Evolutionary conservation across 1,284 basidiomycete species (phyloP).

Genomic region (Peniophora sp.): DNA sequence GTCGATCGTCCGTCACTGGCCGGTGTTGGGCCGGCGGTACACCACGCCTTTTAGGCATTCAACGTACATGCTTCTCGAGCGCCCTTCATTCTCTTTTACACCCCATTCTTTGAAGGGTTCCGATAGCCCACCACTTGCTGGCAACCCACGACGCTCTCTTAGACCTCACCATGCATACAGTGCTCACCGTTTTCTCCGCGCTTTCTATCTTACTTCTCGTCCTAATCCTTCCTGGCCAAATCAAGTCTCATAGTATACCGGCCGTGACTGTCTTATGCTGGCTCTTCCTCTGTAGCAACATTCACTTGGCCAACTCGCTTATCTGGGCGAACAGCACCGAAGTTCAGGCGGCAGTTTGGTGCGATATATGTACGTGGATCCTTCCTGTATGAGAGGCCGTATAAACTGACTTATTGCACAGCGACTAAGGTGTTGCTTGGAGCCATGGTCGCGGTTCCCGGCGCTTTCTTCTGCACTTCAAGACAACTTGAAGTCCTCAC

Average conservation of each 20-base stretch:
- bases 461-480: slow-evolving; percentile 42
- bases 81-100: too few species aligned
- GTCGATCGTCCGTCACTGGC: too few species aligned
- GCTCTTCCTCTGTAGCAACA: slow-evolving; percentile 34
- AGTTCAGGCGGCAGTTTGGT: slow-evolving; percentile 33
- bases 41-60: too few species aligned
- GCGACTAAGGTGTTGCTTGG: slow-evolving; percentile 36
- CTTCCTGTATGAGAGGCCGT: neutral
- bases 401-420: slow-evolving; percentile 12
- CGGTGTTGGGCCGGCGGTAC: too few species aligned
- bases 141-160: neutral
- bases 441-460: slow-evolving; percentile 36
- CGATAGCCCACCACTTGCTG: neutral
- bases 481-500: slow-evolving; percentile 20
- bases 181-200: slow-evolving; percentile 41
- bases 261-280: slow-evolving; percentile 40
- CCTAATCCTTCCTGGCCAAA: slow-evolving; percentile 26
- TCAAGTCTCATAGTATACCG: slow-evolving; percentile 38
- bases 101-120: too few species aligned
- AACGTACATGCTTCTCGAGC: too few species aligned
- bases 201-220: slow-evolving; percentile 33
- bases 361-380: slow-evolving; percentile 38
- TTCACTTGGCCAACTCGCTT: slow-evolving; percentile 34
- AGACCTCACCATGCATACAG: slow-evolving; percentile 32
- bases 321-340: slow-evolving; percentile 33